These are phyloP conservation scores for Aspergillus clavatus DNA, from an alignment of 2,329 filamentous ascomycete species.

Conservation along the genomic window DNA sequence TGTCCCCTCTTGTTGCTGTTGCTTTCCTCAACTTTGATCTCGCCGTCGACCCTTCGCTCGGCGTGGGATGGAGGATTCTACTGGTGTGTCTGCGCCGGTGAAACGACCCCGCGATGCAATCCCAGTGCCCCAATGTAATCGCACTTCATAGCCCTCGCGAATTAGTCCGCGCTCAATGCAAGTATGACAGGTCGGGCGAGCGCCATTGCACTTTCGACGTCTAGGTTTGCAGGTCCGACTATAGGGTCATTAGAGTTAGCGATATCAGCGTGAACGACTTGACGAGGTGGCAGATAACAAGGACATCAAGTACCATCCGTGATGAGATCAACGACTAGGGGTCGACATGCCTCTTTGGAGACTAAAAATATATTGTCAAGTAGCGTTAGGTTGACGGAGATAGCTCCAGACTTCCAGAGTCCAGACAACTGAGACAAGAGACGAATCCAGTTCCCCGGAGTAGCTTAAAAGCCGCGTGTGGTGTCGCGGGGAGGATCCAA, in stretches of 20 bases:
- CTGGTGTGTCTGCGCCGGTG: slow-evolving; percentile 26
- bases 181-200: slow-evolving; percentile 21
- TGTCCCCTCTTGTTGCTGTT: not conserved
- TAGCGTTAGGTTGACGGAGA: no score
- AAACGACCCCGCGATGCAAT: slow-evolving; percentile 31
- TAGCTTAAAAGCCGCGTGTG: not conserved
- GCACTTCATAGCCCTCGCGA: slow-evolving; percentile 30
- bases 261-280: no score
- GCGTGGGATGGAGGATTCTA: slow-evolving; percentile 19
- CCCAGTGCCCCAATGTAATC: slow-evolving; percentile 27
- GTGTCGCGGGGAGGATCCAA: slow-evolving; percentile 12
- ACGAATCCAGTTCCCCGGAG: not conserved
- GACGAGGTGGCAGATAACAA: no score
- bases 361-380: no score
- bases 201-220: slow-evolving; percentile 26
- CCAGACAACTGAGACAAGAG: no score
- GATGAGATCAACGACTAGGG: slow-evolving; percentile 18
- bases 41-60: slow-evolving; percentile 23
- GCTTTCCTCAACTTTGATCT: slow-evolving; percentile 20
- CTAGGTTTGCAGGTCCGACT: slow-evolving; percentile 28
- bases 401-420: no score
- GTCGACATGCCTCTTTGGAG: slow-evolving; percentile 26
- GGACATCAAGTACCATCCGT: no score
- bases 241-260: not conserved
- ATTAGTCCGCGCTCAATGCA: slow-evolving; percentile 19